Base-by-base conservation (phyloP, 768 basidiomycete genomes). In the Termitomyces sp. region DNA sequence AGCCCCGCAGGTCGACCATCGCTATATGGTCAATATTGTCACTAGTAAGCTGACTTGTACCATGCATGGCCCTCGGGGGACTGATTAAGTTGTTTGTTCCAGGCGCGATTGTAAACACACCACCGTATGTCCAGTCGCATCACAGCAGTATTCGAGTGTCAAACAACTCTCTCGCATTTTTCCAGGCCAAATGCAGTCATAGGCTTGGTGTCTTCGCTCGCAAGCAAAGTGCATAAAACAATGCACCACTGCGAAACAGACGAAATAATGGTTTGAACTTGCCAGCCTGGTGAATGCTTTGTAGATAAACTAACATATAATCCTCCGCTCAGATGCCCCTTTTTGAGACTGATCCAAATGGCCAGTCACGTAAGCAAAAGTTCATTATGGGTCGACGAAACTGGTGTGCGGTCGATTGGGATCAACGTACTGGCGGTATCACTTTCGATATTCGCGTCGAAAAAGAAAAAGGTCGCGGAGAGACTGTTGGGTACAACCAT, bases 21-120 rank as follows among this genome's bases (percentile, higher is more conserved):
- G 93, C 44, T 97, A 91, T 69, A 98, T 98, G 94, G 66, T 95
- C 45, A 95, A 96, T 61, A 73, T 94, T 34, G 80, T 92, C 9
- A 84, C 90, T 5, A 93, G 91, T 86, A 62, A 58, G 81, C 71
- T 28, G 15, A 30, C 50, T 55, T 55, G 9, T 40, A 49, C 45
- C 11, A 26, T 28, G 17, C 11, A 14, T 30, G 22, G 15, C 40
- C 35, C 11, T 14, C 30, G 17, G 3, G n/a, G 53, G 35, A 34
- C 53, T 32, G 58, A 56, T 22, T 42, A 11, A 28, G 28, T 22
- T n/a, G 19, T 35, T 60, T 21, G 40, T 58, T 41, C 50, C 30
- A 85, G 84, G 84, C 63, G 96, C 96, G 14, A 98, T 99, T 59
- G 96, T 99, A 46, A 96, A 97, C 66, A 97, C 96, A 0, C 79